Conservation (phyloP, 2,329 filamentous ascomycete species). For the Aspergillus pseudotamarii region DNA sequence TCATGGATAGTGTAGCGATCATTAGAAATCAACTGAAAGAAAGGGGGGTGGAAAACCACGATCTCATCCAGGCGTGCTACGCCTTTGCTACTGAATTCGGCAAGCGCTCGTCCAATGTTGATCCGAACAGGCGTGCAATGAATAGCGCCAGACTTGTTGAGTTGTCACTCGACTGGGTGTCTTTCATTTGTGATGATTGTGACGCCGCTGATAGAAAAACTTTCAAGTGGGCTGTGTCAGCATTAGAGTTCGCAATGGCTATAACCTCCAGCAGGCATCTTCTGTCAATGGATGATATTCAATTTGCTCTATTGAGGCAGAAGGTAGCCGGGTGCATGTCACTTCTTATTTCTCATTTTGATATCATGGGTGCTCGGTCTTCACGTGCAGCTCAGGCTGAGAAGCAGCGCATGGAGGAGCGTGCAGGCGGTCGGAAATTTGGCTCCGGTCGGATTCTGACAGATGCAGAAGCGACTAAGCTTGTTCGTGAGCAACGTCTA, state of each 20-base stretch:
- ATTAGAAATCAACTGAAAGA: conserved; percentile 76
- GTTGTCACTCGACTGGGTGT: conserved; percentile 93
- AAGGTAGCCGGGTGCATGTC: conserved; percentile 99
- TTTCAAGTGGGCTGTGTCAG: conserved; percentile 94
- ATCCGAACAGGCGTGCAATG: conserved; percentile 92
- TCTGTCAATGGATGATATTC: conserved; percentile 82
- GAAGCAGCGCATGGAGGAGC: conserved; percentile 81
- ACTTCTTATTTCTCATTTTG: conserved; percentile 94
- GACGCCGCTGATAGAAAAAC: conserved; percentile 91
- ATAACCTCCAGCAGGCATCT: conserved; percentile 96
- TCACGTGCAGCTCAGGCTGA: conserved; percentile 92
- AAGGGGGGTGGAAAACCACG: conserved; percentile 81
- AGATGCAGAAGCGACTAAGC: conserved; percentile 80
- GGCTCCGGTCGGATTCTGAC: conserved; percentile 74
- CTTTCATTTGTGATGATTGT: conserved; percentile 97
- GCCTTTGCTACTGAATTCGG: conserved; percentile 99
- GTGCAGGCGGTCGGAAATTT: conserved; percentile 73
- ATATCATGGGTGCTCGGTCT: conserved; percentile 96
- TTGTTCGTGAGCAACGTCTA: conserved; percentile 75
- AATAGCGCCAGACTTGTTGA: conserved; percentile 95
- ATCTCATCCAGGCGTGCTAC: conserved; percentile 96
- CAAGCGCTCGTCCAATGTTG: conserved; percentile 90
- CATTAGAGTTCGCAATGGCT: conserved; percentile 93
- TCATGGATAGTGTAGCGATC: conserved; percentile 97
- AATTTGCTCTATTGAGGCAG: conserved; percentile 78